Base-by-base conservation (phyloP, 2,329 filamentous ascomycete species). In the Mariannaea elegans region DNA sequence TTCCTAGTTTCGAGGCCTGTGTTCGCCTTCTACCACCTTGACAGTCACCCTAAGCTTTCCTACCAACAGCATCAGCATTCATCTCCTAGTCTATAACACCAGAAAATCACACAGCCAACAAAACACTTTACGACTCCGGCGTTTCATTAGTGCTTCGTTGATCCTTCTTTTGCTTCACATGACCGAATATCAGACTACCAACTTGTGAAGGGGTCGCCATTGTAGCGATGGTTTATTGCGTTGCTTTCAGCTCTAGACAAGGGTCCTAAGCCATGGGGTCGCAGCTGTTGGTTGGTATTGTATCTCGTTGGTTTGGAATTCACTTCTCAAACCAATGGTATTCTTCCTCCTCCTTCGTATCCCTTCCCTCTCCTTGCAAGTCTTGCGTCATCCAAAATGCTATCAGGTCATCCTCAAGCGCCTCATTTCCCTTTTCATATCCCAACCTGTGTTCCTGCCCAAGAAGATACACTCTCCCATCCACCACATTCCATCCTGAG, bases 391-490 rank as follows among this genome's bases (percentile, higher is more conserved):
- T 50, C 57, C 66, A 69, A 71, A 70, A 59, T 47, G 47, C 39
- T 39, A 38, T 44, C 49, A 59, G 49, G 34, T 55, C 57, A 29
- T 57, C 42, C 31, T 56, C 56, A 47, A 58, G 50, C 45, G 29
- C 21, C 54, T 41, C 39, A 18, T 55, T 56, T 46, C 44, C 42
- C 45, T 42, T 56, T 51, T 60, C 63, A 23, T 70, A 66, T 65
- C 58, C 61, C 62, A 60, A 67, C 66, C 65, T 58, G 62, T 63
- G 23, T 27, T 19, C 59, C 54, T 50, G 59, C 50, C 36, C 65
- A 46, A 56, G 62, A 36, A 50, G 53, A 46, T 36, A 44, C 45
- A 34, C 41, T 42, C 56, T 41, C 59, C 48, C 55, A 48, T 32
- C 42, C 38, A 46, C 57, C 36, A 31, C 49, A 60, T 41, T 62